Percentiles rank a stretch among this genome's conserved stretches.
These are phyloP conservation scores for Lobosporangium transversale DNA, from an alignment of 192 early-diverging fungal species.

Conservation along the genomic window DNA sequence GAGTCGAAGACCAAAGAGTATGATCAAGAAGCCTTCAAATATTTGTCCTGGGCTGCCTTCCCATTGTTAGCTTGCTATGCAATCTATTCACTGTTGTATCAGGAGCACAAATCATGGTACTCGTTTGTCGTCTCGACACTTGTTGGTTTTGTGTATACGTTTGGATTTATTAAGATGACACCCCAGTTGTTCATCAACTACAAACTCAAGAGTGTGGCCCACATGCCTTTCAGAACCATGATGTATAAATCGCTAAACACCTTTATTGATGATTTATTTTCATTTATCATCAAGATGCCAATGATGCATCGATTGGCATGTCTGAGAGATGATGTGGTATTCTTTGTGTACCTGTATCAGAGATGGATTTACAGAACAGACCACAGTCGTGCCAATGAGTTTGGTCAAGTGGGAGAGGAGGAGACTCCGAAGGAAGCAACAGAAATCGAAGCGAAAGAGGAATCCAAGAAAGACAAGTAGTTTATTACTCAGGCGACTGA, in stretches of 20 bases:
- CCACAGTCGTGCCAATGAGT: slow-evolving; percentile 88
- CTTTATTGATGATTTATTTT: slow-evolving; percentile 89
- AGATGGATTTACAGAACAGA: slow-evolving; percentile 84
- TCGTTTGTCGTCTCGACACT: slow-evolving; percentile 84
- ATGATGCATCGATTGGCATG: slow-evolving; percentile 85
- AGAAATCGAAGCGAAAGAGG: slow-evolving; percentile 9
- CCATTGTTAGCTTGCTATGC: slow-evolving; percentile 84
- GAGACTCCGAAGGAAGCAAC: slow-evolving; percentile 34
- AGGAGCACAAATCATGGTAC: slow-evolving; percentile 94
- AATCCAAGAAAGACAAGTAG: slow-evolving; percentile 57
- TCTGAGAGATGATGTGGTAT: slow-evolving; percentile 88
- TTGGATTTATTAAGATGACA: slow-evolving; percentile 85
- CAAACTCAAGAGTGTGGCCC: slow-evolving; percentile 83
- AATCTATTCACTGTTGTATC: slow-evolving; percentile 81
- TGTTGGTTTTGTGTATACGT: slow-evolving; percentile 92
- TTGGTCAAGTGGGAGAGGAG: slow-evolving; percentile 75
- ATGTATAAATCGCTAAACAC: slow-evolving; percentile 88
- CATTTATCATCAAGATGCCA: slow-evolving; percentile 96
- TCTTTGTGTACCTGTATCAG: slow-evolving; percentile 89
- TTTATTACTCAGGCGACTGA: too few relatives aligned
- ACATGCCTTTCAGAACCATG: slow-evolving; percentile 95
- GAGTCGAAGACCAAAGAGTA: slow-evolving; percentile 70
- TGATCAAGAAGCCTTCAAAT: slow-evolving; percentile 84
- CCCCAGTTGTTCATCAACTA: slow-evolving; percentile 95
- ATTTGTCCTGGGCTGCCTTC: slow-evolving; percentile 80